These are phyloP conservation scores for Leersia perrieri DNA, from an alignment of 176 grass and related monocot species.

Conservation along the genomic window DNA sequence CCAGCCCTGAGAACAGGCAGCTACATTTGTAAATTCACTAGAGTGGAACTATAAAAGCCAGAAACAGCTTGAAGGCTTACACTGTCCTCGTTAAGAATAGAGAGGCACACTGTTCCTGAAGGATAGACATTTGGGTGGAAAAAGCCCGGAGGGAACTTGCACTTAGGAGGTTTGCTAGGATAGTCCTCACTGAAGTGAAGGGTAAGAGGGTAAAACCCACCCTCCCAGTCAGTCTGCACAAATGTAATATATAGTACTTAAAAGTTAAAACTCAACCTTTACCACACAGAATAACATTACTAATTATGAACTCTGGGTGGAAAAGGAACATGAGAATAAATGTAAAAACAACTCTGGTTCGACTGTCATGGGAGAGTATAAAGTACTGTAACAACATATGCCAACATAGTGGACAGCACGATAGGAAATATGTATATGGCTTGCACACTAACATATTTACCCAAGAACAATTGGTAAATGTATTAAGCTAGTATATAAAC, in stretches of 20 bases:
- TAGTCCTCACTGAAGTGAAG: slow-evolving; percentile 82
- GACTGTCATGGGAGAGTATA: neutral
- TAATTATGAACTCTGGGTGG: neutral
- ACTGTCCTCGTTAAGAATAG: slow-evolving; percentile 84
- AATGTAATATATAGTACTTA: neutral
- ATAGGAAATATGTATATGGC: neutral
- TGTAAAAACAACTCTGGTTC: neutral
- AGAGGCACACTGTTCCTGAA: slow-evolving; percentile 83
- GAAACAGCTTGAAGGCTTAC: slow-evolving; percentile 41
- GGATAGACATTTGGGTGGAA: slow-evolving; percentile 96
- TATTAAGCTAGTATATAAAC: neutral
- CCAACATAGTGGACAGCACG: neutral
- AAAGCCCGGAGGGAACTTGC: slow-evolving; percentile 85
- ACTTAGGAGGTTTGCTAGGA: slow-evolving; percentile 79
- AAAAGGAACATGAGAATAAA: neutral
- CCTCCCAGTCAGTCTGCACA: slow-evolving; percentile 86
- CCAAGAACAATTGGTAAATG: neutral
- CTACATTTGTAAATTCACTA: neutral
- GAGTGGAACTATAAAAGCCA: neutral
- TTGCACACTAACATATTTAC: neutral
- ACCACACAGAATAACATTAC: neutral
- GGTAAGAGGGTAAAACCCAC: slow-evolving; percentile 71
- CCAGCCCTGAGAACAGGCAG: slow-evolving; percentile 60
- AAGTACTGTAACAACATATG: neutral
- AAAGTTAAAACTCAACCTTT: slow-evolving; percentile 10